Base-by-base conservation (phyloP, 345 rosid species). In the Nephelium lappaceum region DNA sequence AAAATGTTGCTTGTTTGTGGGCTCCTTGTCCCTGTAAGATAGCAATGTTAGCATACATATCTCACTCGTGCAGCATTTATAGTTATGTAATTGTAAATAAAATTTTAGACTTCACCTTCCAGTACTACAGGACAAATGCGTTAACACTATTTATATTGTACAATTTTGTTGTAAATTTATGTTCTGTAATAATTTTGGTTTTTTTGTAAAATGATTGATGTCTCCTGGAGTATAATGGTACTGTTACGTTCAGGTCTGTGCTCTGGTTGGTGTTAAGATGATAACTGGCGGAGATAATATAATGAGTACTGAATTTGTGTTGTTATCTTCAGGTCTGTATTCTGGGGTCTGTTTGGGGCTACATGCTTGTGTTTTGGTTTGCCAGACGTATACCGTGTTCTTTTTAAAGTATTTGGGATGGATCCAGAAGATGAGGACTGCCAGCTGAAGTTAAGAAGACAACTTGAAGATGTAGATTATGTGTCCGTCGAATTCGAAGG, bases 361-460 rank as follows among this genome's bases (percentile, higher is more conserved):
- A 93, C 92, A 80, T 96, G 92, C 83, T 77, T 96, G 43, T 96
- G 98, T 76, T 96, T 90, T 78, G 99, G 98, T 58, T 87, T 96
- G 94, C 99, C 98, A 24, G 98, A 96, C 85, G 99, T 96, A 68
- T 96, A 92, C 71, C 93, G 95, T 27, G 88, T 93, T 49, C 97
- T 96, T 68, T 96, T 96, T 72, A 97, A 96, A 85, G 98, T 94
- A 19, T 94, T 96, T 76, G 99, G 95, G 78, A 91, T 96, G 98
- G 99, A 96, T 71, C 98, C 97, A 45, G 98, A 94, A 19, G 93
- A 93, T 7, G 97, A 94, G 45, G 98, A 94, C 5, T 93, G 97
- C 84, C 97, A 92, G 57, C 99, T 97, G 66, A 92, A 88, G 73
- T 78, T 91, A 38, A 90, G 99, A 75, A 92, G 99, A 79, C 99